These are phyloP conservation scores for Arthroderma uncinatum DNA, from an alignment of 2,329 filamentous ascomycete genomes.

Conservation along the genomic window DNA sequence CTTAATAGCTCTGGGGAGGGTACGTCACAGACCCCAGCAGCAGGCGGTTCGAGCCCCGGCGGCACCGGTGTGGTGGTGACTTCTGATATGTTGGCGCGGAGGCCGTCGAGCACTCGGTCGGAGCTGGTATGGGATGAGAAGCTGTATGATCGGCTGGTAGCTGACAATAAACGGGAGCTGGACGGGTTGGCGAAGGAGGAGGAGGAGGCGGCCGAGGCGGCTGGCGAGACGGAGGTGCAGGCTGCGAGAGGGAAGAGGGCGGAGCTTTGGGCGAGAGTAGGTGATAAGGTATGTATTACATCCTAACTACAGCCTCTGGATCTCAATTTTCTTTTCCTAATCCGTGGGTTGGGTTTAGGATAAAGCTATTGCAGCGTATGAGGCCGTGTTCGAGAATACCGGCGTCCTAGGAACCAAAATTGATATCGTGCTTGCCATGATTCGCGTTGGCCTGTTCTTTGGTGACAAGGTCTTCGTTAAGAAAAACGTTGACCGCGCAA, in stretches of 20 bases:
- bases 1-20: constrained; percentile 65
- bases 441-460: constrained; percentile 91
- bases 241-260: constrained; percentile 87
- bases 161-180: constrained; percentile 67
- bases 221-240: constrained; percentile 89
- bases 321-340: constrained; percentile 9
- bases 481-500: constrained; percentile 85
- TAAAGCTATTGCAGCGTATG: constrained; percentile 83
- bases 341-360: constrained; percentile 47
- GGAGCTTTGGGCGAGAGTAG: constrained; percentile 90
- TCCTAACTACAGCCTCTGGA: too few relatives aligned
- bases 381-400: constrained; percentile 93
- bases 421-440: constrained; percentile 89
- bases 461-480: constrained; percentile 85
- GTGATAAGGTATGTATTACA: constrained; percentile 62
- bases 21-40: constrained; percentile 36
- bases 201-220: constrained; percentile 90
- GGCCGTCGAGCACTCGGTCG: constrained; percentile 51
- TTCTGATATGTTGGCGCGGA: constrained; percentile 64
- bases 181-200: constrained; percentile 71
- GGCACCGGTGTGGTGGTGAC: constrained; percentile 42
- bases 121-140: constrained; percentile 83
- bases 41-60: constrained; percentile 38
- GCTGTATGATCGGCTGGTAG: constrained; percentile 65
- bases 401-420: constrained; percentile 94